Evolutionary conservation across 768 basidiomycete genomes (phyloP).

Genomic region (Podaxis sp.): DNA sequence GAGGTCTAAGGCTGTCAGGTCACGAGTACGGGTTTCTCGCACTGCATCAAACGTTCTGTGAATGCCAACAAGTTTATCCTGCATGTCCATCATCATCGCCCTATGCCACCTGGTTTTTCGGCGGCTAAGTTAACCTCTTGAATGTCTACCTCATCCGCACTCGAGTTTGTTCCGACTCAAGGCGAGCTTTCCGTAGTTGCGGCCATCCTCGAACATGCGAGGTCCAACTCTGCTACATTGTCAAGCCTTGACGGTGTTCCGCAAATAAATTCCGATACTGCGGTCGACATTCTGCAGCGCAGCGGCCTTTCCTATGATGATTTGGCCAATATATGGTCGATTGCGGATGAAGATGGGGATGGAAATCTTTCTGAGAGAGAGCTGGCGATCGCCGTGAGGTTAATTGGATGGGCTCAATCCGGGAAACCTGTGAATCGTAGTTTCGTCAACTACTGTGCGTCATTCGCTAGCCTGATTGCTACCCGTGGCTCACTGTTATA

Average conservation of each 20-base stretch:
- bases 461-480: background rate
- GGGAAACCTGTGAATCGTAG: slow-evolving; percentile 11
- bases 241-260: background rate
- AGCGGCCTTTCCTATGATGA: too few species aligned
- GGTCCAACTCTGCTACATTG: background rate
- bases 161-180: slow-evolving; percentile 8
- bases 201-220: slow-evolving; percentile 9
- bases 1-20: background rate
- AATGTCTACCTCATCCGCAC: slow-evolving; percentile 6
- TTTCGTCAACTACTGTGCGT: slow-evolving; percentile 13
- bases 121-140: background rate
- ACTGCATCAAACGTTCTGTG: background rate
- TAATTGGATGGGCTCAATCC: slow-evolving; percentile 19
- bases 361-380: background rate
- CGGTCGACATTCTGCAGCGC: too few species aligned
- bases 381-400: slow-evolving; percentile 15
- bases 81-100: background rate
- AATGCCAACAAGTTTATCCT: background rate
- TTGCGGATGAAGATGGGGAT: too few species aligned
- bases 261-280: too few species aligned
- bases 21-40: background rate
- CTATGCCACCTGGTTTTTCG: background rate
- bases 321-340: too few species aligned
- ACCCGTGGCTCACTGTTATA: background rate
- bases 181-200: slow-evolving; percentile 13